Percentiles rank a stretch among this genome's conserved stretches.
phyloP scores from a whole-genome alignment of 345 rosid species.

The Hirschfeldia incana region DNA sequence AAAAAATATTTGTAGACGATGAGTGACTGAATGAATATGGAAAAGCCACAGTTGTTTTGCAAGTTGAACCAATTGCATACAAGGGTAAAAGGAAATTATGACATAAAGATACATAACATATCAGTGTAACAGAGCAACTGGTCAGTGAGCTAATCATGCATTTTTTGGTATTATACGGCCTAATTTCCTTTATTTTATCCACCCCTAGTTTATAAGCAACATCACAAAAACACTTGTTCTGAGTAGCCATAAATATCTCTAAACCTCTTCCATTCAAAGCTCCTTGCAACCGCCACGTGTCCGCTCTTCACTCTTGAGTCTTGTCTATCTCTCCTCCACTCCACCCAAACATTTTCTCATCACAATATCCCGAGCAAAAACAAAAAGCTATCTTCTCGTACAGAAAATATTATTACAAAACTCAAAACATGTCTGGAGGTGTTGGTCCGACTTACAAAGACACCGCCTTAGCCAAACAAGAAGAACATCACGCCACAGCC shows the following conservation, averaged over 20 bases:
- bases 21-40: too few relatives aligned
- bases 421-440: constrained; percentile 70
- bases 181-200: too few relatives aligned
- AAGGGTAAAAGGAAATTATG: too few relatives aligned
- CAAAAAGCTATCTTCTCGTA: not conserved
- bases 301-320: not conserved
- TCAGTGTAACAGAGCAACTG: too few relatives aligned
- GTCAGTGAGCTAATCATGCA: too few relatives aligned
- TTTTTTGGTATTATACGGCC: too few relatives aligned
- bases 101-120: too few relatives aligned
- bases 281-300: constrained; percentile 24
- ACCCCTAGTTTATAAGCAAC: not conserved
- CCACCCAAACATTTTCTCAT: constrained; percentile 1
- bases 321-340: constrained; percentile 10
- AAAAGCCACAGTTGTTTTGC: too few relatives aligned
- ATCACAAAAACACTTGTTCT: not conserved
- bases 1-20: too few relatives aligned
- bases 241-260: constrained; percentile 21
- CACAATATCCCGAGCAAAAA: not conserved
- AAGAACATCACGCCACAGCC: constrained; percentile 15
- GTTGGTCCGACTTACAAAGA: constrained; percentile 62
- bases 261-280: constrained; percentile 22
- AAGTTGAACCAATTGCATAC: too few relatives aligned
- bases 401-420: not conserved
- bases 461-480: constrained; percentile 54